A percentile compares a stretch with the other conserved stretches of the same genome.
Conservation (phyloP, 768 basidiomycete species). For the Panaeolus cyanescens region DNA sequence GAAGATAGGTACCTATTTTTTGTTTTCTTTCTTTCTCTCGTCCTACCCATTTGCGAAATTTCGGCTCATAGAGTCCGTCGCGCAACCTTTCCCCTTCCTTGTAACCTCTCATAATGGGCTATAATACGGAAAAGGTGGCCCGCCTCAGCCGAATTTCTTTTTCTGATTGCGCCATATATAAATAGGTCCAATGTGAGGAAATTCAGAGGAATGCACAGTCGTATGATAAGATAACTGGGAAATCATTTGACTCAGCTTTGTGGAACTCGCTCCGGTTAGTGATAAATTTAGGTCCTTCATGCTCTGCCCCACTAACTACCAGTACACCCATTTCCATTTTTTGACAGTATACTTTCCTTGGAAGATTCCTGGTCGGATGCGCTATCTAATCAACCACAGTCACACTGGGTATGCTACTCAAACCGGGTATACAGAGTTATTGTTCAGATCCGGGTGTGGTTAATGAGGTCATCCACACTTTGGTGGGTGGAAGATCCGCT, state of each 20-base stretch:
- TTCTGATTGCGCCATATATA: not conserved
- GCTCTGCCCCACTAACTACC: not conserved
- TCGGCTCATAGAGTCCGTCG: not conserved
- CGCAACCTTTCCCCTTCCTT: not conserved
- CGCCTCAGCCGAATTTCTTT: not conserved
- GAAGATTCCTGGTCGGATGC: not conserved
- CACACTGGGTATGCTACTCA: not conserved
- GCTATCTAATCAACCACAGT: not conserved
- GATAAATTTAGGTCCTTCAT: not conserved
- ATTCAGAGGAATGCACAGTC: too few relatives aligned
- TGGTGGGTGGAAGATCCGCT: not conserved
- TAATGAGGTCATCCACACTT: not conserved
- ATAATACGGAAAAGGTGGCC: not conserved
- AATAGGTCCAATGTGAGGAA: not conserved
- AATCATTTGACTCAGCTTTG: not conserved
- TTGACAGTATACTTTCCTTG: not conserved
- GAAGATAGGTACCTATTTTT: too few relatives aligned
- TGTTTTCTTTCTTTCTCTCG: not conserved
- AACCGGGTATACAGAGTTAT: not conserved
- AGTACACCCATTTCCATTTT: not conserved
- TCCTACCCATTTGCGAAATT: not conserved
- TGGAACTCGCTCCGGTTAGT: not conserved
- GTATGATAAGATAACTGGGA: not conserved
- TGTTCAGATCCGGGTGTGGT: not conserved
- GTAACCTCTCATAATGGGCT: not conserved